phyloP scores from a whole-genome alignment of 306 rosid genomes.

The Corylus heterophylla region DNA sequence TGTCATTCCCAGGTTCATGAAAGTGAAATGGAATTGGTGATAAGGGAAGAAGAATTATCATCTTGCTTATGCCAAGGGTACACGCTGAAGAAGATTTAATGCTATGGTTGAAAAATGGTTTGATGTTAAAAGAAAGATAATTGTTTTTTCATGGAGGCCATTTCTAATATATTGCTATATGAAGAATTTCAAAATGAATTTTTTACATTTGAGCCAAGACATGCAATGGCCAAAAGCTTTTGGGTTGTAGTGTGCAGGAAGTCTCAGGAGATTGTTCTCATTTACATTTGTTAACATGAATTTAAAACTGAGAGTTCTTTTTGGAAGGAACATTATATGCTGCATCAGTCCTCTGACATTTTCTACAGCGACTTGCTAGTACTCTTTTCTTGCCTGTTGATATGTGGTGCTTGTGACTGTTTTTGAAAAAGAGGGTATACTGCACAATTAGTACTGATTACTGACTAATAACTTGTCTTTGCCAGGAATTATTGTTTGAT shows the following conservation, averaged over 20 bases:
- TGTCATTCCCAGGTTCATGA: background rate
- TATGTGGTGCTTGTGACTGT: background rate
- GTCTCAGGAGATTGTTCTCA: background rate
- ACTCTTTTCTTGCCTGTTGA: background rate
- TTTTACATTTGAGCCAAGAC: background rate
- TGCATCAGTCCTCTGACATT: background rate
- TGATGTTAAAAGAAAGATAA: background rate
- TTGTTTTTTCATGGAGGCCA: background rate
- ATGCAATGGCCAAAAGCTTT: background rate
- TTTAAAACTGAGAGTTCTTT: background rate
- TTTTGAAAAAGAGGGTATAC: background rate
- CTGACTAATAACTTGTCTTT: background rate
- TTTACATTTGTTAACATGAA: background rate
- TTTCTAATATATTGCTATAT: background rate
- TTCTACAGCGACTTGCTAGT: background rate
- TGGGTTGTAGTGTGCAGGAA: background rate
- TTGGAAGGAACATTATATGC: background rate
- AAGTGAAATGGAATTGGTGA: background rate
- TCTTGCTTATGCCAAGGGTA: background rate
- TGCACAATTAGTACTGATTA: background rate
- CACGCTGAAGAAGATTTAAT: too few species aligned
- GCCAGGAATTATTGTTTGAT: background rate
- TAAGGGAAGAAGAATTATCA: background rate
- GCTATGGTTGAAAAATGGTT: background rate
- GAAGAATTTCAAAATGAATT: background rate